Evolutionary conservation across 2,329 filamentous ascomycete genomes (phyloP).

Genomic region (Helotiales sp.): DNA sequence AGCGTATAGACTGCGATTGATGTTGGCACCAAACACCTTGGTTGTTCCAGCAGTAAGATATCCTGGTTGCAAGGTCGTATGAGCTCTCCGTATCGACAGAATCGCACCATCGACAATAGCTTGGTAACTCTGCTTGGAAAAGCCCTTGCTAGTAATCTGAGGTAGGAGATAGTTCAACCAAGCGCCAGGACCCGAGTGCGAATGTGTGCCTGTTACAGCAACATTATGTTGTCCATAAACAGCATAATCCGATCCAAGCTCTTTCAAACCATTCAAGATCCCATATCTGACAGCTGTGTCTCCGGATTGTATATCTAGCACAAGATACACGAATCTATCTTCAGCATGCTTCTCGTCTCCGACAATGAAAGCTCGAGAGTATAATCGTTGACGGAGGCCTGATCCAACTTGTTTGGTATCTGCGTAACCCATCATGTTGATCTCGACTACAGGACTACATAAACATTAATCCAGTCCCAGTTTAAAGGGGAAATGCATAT

Average conservation of each 20-base stretch:
- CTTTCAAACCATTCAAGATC: slow-evolving; percentile 73
- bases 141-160: slow-evolving; percentile 85
- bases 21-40: slow-evolving; percentile 73
- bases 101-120: slow-evolving; percentile 87
- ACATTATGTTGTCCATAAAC: slow-evolving; percentile 79
- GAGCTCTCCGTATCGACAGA: slow-evolving; percentile 78
- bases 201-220: slow-evolving; percentile 90
- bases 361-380: slow-evolving; percentile 87
- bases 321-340: slow-evolving; percentile 82
- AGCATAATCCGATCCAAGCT: slow-evolving; percentile 69
- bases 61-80: slow-evolving; percentile 65
- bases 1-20: slow-evolving; percentile 85
- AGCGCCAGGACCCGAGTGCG: slow-evolving; percentile 85
- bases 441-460: slow-evolving; percentile 76
- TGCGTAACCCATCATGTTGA: slow-evolving; percentile 91
- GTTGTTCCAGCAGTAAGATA: slow-evolving; percentile 69
- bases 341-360: slow-evolving; percentile 63
- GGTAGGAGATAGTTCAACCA: slow-evolving; percentile 95
- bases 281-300: slow-evolving; percentile 87
- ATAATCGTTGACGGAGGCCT: slow-evolving; percentile 83
- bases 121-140: slow-evolving; percentile 81
- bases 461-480: slow-evolving; percentile 12
- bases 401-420: slow-evolving; percentile 79
- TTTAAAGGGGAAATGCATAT: neutral
- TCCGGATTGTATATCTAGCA: slow-evolving; percentile 83